Evolutionary conservation across 2,329 filamentous ascomycete genomes (phyloP).

Genomic region (Beauveria australis): DNA sequence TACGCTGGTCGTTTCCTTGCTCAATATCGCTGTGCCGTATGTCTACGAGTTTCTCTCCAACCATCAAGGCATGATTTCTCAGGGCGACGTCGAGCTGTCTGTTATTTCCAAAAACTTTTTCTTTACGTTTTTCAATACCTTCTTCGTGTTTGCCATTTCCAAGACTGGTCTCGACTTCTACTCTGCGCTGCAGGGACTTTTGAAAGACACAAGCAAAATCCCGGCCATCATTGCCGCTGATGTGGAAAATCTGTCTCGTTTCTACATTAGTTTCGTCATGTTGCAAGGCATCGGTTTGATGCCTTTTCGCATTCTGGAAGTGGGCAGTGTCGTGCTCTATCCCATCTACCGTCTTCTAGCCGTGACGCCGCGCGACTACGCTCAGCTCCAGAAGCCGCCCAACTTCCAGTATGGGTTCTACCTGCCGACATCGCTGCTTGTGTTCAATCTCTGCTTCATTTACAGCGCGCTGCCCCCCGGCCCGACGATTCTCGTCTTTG

Average conservation of each 20-base stretch:
- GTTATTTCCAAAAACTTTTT: conserved; percentile 98
- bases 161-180: conserved; percentile 73
- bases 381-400: conserved; percentile 71
- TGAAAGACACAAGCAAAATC: conserved; percentile 72
- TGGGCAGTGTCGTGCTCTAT: conserved; percentile 77
- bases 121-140: conserved; percentile 99
- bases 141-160: conserved; percentile 86
- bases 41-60: conserved; percentile 91
- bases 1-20: conserved; percentile 73
- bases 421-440: conserved; percentile 80
- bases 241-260: conserved; percentile 65
- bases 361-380: conserved; percentile 83
- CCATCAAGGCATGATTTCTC: conserved; percentile 88
- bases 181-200: conserved; percentile 60
- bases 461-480: conserved; percentile 81
- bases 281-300: conserved; percentile 90
- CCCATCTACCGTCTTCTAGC: conserved; percentile 71
- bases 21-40: conserved; percentile 87
- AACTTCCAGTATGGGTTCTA: conserved; percentile 95
- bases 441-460: conserved; percentile 92
- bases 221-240: conserved; percentile 68
- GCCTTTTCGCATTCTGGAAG: conserved; percentile 83
- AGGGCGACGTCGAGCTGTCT: conserved; percentile 88
- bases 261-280: conserved; percentile 92
- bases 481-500: conserved; percentile 73